Evolutionary conservation across 805 yeast species (phyloP).

Genomic region (Yamadazyma insecticola): DNA sequence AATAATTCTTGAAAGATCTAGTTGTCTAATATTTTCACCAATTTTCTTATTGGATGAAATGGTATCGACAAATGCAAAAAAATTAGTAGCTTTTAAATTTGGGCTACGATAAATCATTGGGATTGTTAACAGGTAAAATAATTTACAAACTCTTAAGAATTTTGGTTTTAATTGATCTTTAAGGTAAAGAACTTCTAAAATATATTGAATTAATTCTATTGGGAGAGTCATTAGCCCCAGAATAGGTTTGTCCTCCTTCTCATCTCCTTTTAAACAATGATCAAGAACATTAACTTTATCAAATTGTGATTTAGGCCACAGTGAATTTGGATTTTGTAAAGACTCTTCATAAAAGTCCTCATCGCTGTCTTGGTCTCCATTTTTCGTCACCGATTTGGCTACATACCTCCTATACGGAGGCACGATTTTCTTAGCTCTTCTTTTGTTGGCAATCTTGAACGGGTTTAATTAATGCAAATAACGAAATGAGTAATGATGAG

Average conservation of each 20-base stretch:
- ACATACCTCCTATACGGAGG: constrained; percentile 79
- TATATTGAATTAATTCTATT: constrained; percentile 26
- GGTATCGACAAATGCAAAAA: constrained; percentile 66
- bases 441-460: constrained; percentile 73
- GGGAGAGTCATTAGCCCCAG: constrained; percentile 33
- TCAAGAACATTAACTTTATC: constrained; percentile 46
- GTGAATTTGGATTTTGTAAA: constrained; percentile 15
- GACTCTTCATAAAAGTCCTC: constrained; percentile 18
- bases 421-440: constrained; percentile 77
- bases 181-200: constrained; percentile 25
- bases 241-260: constrained; percentile 1
- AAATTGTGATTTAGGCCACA: constrained; percentile 50
- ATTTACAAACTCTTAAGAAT: constrained; percentile 55
- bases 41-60: constrained; percentile 44
- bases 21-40: constrained; percentile 56
- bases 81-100: constrained; percentile 59
- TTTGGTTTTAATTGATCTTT: constrained; percentile 37
- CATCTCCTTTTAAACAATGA: constrained; percentile 22
- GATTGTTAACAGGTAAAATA: constrained; percentile 57
- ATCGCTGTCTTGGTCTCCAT: constrained; percentile 21
- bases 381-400: constrained; percentile 38
- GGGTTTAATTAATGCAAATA: no score
- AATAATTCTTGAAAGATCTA: constrained; percentile 75
- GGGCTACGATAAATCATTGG: constrained; percentile 68
- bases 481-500: no score